Evolutionary conservation across 2,329 filamentous ascomycete species (phyloP), one percentile per base, ranked within the genome.

Genomic region (Neopestalotiopsis sp.): DNA sequence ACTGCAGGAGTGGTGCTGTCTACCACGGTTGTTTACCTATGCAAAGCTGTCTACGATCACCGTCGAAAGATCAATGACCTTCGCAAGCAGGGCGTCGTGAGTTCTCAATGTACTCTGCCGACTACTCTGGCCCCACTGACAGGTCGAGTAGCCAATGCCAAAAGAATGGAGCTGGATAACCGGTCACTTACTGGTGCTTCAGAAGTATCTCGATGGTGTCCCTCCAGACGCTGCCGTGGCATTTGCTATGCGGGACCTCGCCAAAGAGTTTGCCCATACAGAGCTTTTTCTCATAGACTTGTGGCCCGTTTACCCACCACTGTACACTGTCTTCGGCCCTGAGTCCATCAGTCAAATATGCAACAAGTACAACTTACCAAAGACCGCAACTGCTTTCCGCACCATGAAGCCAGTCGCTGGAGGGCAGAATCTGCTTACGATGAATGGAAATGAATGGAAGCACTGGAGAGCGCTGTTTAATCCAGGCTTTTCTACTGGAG

Each of bases 221-320:
- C 68, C 70, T 4, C 70, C 70, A 14, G 68, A 71, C 30, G 70
- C 70, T 28, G 65, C 67, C 34, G 70, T 71, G 28, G 65, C 53
- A 12, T 71, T 69, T 59, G 70, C 70, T 13, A 71, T 69, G 70
- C 68, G 68, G n/a, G 68, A 69, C 40, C 66, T 71, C 20, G 45
- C 30, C n/a, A 38, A 66, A 28, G 70, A 68, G 61, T 71, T 45
- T n/a, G 65, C 59, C 34, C 49, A 68, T 58, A 68, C 68, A 34
- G 70, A 71, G 61, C n/a, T 71, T 4, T 71, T 71, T 38, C 57
- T 71, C 13, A 66, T 70, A 57, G 70, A 71, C 34, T 58, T 71
- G 49, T 71, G 70, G 70, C 70, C 70, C 1, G 68, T 71, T 38
- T 71, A 70, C 40, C 70, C 70, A 5, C 57, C 68, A 3, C 64